phyloP scores from a whole-genome alignment of 164 flowering plant genomes.

The Nymphaea thermarum region DNA sequence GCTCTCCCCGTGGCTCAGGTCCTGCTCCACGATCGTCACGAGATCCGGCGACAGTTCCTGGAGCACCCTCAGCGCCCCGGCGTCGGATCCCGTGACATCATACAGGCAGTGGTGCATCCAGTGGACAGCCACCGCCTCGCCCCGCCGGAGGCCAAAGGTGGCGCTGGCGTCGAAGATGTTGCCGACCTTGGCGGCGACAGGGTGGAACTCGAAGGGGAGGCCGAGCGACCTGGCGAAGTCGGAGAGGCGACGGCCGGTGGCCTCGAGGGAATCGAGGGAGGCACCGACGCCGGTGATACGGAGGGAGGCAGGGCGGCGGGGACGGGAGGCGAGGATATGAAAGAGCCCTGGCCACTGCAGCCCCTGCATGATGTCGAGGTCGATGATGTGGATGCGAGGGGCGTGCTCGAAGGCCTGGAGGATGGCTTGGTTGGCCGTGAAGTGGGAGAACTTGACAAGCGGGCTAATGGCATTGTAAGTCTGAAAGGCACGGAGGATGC shows the following conservation, averaged over 20 bases:
- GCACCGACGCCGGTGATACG: conserved; percentile 77
- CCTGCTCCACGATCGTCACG: conserved; percentile 78
- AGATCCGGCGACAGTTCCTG: conserved; percentile 41
- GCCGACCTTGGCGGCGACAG: conserved; percentile 63
- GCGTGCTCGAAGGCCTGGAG: conserved; percentile 53
- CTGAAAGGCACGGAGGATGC: conserved; percentile 52
- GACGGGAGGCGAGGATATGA: conserved; percentile 73
- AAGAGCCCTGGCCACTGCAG: conserved; percentile 97
- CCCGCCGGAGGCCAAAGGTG: conserved; percentile 26
- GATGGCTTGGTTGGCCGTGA: conserved; percentile 87
- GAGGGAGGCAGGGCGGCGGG: conserved; percentile 39
- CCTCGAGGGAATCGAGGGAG: conserved; percentile 41
- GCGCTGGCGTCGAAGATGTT: conserved; percentile 31
- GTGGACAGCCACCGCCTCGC: conserved; percentile 59
- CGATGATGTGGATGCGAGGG: conserved; percentile 72
- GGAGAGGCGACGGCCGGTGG: conserved; percentile 66
- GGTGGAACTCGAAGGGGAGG: conserved; percentile 65
- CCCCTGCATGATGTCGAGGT: conserved; percentile 90
- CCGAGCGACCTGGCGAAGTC: conserved; percentile 75
- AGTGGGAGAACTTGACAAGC: conserved; percentile 74
- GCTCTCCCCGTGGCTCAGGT: conserved; percentile 54
- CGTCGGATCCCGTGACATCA: conserved; percentile 72
- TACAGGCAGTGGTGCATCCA: conserved; percentile 89
- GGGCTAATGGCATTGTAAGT: conserved; percentile 72
- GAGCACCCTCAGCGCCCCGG: conserved; percentile 39